phyloP scores from a whole-genome alignment of 805 yeast species.

The Candida lessepsii region DNA sequence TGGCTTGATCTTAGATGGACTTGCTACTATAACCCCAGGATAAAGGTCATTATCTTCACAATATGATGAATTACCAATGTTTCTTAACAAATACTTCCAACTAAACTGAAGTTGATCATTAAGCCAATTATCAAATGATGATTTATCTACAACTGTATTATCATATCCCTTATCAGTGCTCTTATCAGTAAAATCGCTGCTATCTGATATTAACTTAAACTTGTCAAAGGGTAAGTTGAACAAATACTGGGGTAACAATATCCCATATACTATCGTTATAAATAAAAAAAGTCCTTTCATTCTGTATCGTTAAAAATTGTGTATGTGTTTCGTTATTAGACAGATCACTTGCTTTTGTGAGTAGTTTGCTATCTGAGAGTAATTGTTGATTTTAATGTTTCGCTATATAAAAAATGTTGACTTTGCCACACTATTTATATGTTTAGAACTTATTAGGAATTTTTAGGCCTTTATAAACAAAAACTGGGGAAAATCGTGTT shows the following conservation, averaged over 20 bases:
- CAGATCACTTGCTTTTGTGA: too few species aligned
- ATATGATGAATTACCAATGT: slow-evolving; percentile 15
- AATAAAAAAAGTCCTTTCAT: not conserved
- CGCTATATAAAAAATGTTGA: not conserved
- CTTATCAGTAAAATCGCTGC: not conserved
- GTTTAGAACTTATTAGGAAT: slow-evolving; percentile 1
- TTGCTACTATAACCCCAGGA: slow-evolving; percentile 77
- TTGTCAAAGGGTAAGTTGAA: slow-evolving; percentile 2
- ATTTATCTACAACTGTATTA: slow-evolving; percentile 41
- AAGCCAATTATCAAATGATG: slow-evolving; percentile 51
- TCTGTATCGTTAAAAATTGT: not conserved
- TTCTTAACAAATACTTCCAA: slow-evolving; percentile 15
- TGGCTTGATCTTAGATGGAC: slow-evolving; percentile 71
- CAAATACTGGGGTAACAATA: slow-evolving; percentile 8
- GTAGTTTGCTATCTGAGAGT: too few species aligned
- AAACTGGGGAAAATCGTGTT: slow-evolving; percentile 3
- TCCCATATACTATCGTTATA: not conserved
- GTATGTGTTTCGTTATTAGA: too few species aligned
- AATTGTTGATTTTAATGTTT: not conserved
- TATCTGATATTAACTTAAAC: not conserved
- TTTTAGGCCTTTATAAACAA: slow-evolving; percentile 3
- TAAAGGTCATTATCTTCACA: slow-evolving; percentile 31
- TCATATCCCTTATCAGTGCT: slow-evolving; percentile 13
- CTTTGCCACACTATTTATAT: not conserved
- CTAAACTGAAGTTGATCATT: slow-evolving; percentile 32